Evolutionary conservation across 495 filamentous ascomycete species (phyloP), one percentile per base, ranked within the genome.

Genomic region (Cryomyces antarcticus): DNA sequence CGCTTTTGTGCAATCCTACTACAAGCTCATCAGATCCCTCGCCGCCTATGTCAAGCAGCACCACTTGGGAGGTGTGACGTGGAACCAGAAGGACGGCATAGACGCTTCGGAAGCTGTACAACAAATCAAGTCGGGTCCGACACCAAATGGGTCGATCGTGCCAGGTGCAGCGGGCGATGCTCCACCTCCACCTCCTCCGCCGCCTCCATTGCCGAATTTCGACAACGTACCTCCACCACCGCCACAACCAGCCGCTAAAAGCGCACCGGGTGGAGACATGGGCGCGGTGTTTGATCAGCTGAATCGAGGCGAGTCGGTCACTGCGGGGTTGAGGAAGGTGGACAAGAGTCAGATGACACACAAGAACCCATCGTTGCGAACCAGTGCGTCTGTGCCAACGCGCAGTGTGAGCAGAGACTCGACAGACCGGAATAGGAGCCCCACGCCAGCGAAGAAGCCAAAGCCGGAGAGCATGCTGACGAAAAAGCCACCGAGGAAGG

Each of bases 331-430:
- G 11, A 75, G 79, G 42, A 99, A 93, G 65, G 89, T 99, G 28
- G 85, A 93, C 62, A 82, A 77, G 52, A 84, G 78, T 17, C 62
- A 94, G 54, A 93, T 94, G 86, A 96, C 89, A 38, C 89, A 99
- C 66, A 96, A 95, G 66, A 99, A 99, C 62, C 89, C 92, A n/a
- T 72, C 73, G 17, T 68, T 99, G 27, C 77, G 89, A 33, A 73
- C 79, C 9, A 65, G 69, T 41, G 79, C 78, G 6, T 71, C 72
- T 7, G 84, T 86, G 5, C 71, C 79, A 4, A 65, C 68, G 29
- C 28, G 34, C 36, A 73, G 69, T 37, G 62, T 68, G 41, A 72
- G 74, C 37, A 56, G 62, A 24, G 65, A 60, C 37, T 57, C 57
- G 7, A 46, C 55, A n/a, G 46, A 46, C 28, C 71, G 81, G 12